Percentiles rank a stretch among this genome's conserved stretches.
These are phyloP conservation scores for Penicillium chermesinum DNA, from an alignment of 495 filamentous ascomycete species.

Conservation along the genomic window DNA sequence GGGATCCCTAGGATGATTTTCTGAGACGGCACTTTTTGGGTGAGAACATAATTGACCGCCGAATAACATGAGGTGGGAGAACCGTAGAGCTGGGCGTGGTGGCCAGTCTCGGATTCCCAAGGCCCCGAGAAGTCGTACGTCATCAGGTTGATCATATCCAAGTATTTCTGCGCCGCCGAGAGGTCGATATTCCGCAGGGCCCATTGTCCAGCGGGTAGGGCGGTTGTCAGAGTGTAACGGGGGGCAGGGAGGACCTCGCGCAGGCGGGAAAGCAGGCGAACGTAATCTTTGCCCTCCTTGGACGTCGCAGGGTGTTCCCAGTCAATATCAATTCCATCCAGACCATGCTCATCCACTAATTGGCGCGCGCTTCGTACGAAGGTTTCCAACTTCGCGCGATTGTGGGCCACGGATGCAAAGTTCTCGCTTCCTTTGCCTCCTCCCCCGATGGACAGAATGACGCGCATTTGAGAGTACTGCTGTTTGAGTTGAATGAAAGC, in stretches of 20 bases:
- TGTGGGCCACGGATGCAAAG: conserved; percentile 68
- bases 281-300: conserved; percentile 66
- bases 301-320: conserved; percentile 80
- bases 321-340: conserved; percentile 88
- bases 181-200: conserved; percentile 74
- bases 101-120: conserved; percentile 64
- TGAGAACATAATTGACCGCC: conserved; percentile 59
- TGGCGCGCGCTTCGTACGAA: conserved; percentile 69
- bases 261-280: conserved; percentile 63
- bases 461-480: conserved; percentile 67
- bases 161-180: conserved; percentile 52
- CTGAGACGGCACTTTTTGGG: conserved; percentile 59
- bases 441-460: conserved; percentile 83
- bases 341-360: conserved; percentile 66
- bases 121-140: conserved; percentile 84
- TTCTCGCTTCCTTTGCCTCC: conserved; percentile 72
- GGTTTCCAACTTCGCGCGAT: conserved; percentile 53
- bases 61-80: conserved; percentile 61
- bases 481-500: conserved; percentile 71
- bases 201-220: conserved; percentile 73
- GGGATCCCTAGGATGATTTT: conserved; percentile 82
- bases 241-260: conserved; percentile 69
- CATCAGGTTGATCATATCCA: conserved; percentile 81
- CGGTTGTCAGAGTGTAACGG: conserved; percentile 70
- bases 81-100: conserved; percentile 76